Base-by-base conservation (phyloP, 2,329 filamentous ascomycete genomes). In the Cladosporium sp. region DNA sequence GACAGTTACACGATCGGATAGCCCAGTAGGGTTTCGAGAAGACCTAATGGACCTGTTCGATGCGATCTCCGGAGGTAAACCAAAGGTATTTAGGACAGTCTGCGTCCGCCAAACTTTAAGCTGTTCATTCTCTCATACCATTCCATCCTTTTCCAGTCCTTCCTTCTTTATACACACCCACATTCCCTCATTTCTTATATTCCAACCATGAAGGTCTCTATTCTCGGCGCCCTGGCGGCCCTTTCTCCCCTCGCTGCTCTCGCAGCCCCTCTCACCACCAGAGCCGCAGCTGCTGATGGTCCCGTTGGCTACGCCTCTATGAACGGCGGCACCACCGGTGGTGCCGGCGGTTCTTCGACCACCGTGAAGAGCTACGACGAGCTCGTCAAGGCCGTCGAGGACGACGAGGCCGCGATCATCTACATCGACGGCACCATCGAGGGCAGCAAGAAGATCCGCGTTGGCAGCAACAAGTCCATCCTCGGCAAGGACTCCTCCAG, bases 401-500 rank as follows among this genome's bases (percentile, higher is more conserved):
- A 72, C 26, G 67, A 72, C 55, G 69, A 72, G 8, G 72, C 70
- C 21, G 77, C 80, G 18, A 82, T 85, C 53, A 78, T 84, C 65
- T 78, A 79, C 65, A 74, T 85, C 69, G 79, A 78, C 18, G 82
- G 83, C 28, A 77, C 77, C 44, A 78, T 84, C 64, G 74, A 73
- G 46, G 79, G 78, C 56, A 78, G 76, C 56, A 77, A 81, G 59
- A 63, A 55, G 33, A 74, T 85, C 66, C 79, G 81, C 67, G 74
- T 86, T 46, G 73, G 76, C 63, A 80, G 80, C 65, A 81, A 83
- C 76, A 86, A 83, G 66, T 82, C 80, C 26, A 77, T 86, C 68
- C 77, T 85, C 62, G 84, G 84, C 65, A 79, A 82, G 65, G 80
- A 82, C 60, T 77, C 78, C 46, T 77, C 60, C 44, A 62, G 70